Percentiles rank a stretch among this genome's conserved stretches.
Conservation (phyloP, 495 filamentous ascomycete species). For the Xylaria grammica region DNA sequence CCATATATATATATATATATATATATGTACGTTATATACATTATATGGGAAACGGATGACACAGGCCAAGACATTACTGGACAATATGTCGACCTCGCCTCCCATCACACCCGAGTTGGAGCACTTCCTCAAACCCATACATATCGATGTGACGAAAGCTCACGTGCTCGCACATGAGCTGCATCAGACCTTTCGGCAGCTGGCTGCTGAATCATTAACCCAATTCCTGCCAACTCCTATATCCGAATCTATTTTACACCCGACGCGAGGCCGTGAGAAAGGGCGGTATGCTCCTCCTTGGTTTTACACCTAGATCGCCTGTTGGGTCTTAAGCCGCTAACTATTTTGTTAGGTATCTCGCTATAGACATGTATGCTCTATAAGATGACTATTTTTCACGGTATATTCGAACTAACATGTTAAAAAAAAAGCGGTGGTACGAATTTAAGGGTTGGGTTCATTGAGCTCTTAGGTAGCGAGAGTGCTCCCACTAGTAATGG, state of each 20-base stretch:
- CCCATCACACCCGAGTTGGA: conserved; percentile 37
- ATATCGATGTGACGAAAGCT: conserved; percentile 51
- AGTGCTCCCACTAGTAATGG: conserved; percentile 26
- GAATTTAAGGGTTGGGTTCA: conserved; percentile 79
- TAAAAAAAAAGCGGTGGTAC: conserved; percentile 70
- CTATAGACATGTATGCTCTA: conserved; percentile 70
- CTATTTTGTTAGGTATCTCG: conserved; percentile 60
- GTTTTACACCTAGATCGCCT: neutral
- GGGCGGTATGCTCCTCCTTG: conserved; percentile 55
- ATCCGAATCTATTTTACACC: conserved; percentile 64
- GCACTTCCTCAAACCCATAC: conserved; percentile 52
- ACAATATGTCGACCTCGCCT: conserved; percentile 23
- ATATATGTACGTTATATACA: neutral
- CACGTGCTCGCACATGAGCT: conserved; percentile 67
- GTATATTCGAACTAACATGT: conserved; percentile 16
- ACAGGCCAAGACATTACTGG: neutral
- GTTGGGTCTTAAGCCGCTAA: conserved; percentile 26
- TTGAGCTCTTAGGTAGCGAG: conserved; percentile 65
- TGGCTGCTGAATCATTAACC: conserved; percentile 68
- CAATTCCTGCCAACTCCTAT: conserved; percentile 84
- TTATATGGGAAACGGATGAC: conserved; percentile 17
- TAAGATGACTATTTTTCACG: neutral
- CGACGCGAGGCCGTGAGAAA: conserved; percentile 60
- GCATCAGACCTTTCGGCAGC: conserved; percentile 61
- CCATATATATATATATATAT: neutral